Percentiles rank a stretch among this genome's conserved stretches.
Evolutionary conservation across 1,284 basidiomycete genomes (phyloP).

Genomic region (Cryptococcus jaspeensis): DNA sequence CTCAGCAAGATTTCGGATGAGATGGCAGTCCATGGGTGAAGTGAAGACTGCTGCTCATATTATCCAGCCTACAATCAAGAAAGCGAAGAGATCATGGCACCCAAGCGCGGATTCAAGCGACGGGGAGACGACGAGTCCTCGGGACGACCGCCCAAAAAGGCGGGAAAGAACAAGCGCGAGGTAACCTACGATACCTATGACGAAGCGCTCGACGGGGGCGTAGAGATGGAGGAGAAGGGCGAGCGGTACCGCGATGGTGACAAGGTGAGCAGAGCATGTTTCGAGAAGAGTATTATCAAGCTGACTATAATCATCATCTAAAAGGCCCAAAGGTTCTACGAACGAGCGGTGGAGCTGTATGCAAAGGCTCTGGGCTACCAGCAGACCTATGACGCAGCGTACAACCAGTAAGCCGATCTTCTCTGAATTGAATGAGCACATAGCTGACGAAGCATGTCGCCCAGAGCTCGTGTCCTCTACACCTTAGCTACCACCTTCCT

Average conservation of each 20-base stretch:
- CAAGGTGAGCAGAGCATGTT: slow-evolving; percentile 30
- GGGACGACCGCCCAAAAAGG: slow-evolving; percentile 28
- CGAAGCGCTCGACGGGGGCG: slow-evolving; percentile 51
- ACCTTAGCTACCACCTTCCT: slow-evolving; percentile 44
- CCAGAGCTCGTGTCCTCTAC: slow-evolving; percentile 47
- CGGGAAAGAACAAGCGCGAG: slow-evolving; percentile 35
- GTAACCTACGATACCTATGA: slow-evolving; percentile 49
- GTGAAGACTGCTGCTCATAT: not conserved
- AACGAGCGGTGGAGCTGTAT: slow-evolving; percentile 48
- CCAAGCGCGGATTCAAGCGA: slow-evolving; percentile 13
- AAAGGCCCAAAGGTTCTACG: slow-evolving; percentile 48
- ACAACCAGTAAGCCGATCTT: slow-evolving; percentile 44
- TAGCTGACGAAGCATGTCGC: not conserved
- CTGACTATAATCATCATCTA: not conserved
- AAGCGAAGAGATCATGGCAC: slow-evolving; percentile 11
- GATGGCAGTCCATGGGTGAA: too few relatives aligned
- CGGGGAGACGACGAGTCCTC: slow-evolving; percentile 22
- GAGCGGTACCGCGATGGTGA: slow-evolving; percentile 51
- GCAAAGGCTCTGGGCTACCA: slow-evolving; percentile 38
- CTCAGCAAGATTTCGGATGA: too few relatives aligned
- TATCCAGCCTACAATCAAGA: too few relatives aligned
- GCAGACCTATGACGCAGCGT: slow-evolving; percentile 44
- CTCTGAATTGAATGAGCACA: not conserved
- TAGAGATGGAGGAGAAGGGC: slow-evolving; percentile 52
- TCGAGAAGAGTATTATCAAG: too few relatives aligned